Conservation (phyloP, 345 rosid genomes). For the Eutrema heterophyllum region DNA sequence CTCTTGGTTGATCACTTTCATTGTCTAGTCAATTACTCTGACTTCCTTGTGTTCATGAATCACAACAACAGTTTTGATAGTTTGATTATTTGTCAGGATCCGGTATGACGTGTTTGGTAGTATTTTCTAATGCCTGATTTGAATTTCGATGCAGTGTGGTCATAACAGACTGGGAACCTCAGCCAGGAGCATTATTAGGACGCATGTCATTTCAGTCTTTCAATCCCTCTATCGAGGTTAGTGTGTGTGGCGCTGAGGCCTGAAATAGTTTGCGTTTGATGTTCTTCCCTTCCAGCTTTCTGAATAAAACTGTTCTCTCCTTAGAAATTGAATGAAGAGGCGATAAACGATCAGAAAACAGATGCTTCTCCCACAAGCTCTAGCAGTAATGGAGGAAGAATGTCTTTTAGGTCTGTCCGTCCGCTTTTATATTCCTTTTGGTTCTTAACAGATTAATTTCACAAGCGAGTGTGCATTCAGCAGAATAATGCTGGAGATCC, state of each 20-base stretch:
- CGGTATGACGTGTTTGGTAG: neutral
- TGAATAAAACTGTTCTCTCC: slow-evolving; percentile 25
- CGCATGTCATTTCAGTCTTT: slow-evolving; percentile 95
- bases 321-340: slow-evolving; percentile 76
- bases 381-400: slow-evolving; percentile 35
- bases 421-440: neutral
- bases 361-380: slow-evolving; percentile 42
- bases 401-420: slow-evolving; percentile 44
- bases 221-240: slow-evolving; percentile 88
- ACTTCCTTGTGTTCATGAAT: neutral
- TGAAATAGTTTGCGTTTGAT: slow-evolving; percentile 11
- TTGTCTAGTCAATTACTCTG: neutral
- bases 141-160: slow-evolving; percentile 49
- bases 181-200: slow-evolving; percentile 72
- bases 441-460: neutral
- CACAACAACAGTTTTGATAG: neutral
- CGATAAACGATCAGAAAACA: slow-evolving; percentile 29
- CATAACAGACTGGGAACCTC: slow-evolving; percentile 90
- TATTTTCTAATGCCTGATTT: neutral
- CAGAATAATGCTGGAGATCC: neutral
- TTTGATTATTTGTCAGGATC: neutral
- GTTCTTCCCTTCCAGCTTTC: slow-evolving; percentile 21
- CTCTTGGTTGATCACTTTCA: neutral
- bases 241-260: slow-evolving; percentile 31
- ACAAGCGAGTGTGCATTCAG: neutral